Base-by-base conservation (phyloP, 306 rosid species). In the Quercus rubra region DNA sequence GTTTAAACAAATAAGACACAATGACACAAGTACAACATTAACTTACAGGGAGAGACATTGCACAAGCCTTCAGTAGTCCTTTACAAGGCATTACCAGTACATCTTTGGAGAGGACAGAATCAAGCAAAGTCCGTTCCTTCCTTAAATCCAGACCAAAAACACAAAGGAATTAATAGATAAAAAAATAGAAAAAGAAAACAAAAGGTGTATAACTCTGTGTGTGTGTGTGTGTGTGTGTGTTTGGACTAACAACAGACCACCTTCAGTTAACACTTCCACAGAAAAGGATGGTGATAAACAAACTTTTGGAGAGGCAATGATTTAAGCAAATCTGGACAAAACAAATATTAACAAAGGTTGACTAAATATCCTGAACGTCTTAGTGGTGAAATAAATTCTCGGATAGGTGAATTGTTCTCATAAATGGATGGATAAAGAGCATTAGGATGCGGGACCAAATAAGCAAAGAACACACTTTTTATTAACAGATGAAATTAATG, bases 11-110 rank as follows among this genome's bases (percentile, higher is more conserved):
- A 66, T 46, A 71, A 23, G 71, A 35, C 55, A 64, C n/a, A 21
- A 58, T 9, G 74, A 52, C 18, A 63, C 27, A 25, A 66, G 18
- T 74, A 58, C 56, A 54, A 28, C 14, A 46, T 77, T 54, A 81
- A 85, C 93, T 86, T 85, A 94, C 97, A 56, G 97, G 99, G 75
- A 91, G 87, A 77, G 94, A 90, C 86, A 92, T 43, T 51, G 97
- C 91, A 87, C 99, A 91, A 56, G 92, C 91, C 82, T 85, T 88
- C 81, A 95, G 78, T 73, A 91, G 80, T 78, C 92, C 99, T 86
- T 89, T 92, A 76, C 87, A 56, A 21, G 99, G 99, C 77, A 92
- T 76, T 79, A 90, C 75, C 57, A 87, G 27, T 77, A 88, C 99
- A 81, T 92, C 91, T 80, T 90, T 85, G 11, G 97, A 84, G 71